Evolutionary conservation across 768 basidiomycete species (phyloP), one percentile per base, ranked within the genome.

Genomic region (Lentinus brumalis): DNA sequence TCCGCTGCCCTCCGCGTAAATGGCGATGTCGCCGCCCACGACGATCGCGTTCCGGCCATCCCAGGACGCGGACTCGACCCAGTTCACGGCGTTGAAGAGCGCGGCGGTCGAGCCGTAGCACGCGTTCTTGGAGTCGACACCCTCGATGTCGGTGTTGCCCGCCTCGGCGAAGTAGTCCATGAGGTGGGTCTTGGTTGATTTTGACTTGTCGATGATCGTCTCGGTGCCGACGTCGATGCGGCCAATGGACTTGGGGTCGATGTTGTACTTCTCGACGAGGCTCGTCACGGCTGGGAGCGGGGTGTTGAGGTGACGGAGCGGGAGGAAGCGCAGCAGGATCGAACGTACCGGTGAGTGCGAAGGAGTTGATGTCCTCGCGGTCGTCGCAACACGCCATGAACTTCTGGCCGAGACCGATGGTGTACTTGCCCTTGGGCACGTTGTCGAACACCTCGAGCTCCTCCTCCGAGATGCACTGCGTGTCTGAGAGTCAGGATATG

Each of bases 331-430:
- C 18, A 6, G 4, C 16, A 11, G 16, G 57, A 29, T 26, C 12
- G 29, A 15, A 70, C 88, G 61, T 59, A 94, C 96, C 94, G 70
- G 93, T 96, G 66, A 99, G 77, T 42, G 94, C 89, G 74, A 98
- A 95, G 11, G 95, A 96, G 86, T 97, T 96, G 82, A 99, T 96
- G 79, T 99, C 96, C 76, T 99, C 97, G 58, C 93, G 88, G 83
- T 99, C 97, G 73, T 98, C 96, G 60, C 91, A 91, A 86, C 93
- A 98, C 38, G 96, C 94, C 97, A 99, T 99, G 82, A 87, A 94
- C 74, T 96, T 88, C 75, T 96, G 94, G 59, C 96, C 97, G 41
- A 99, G 87, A 72, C 97, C 97, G 74, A 98, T 97, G 66, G 97
- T 99, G 81, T 99, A 98, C 79, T 98, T 98, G 61, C 97, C 97